These are phyloP conservation scores for Termitomyces titanicus DNA, from an alignment of 768 basidiomycete species.

Conservation along the genomic window DNA sequence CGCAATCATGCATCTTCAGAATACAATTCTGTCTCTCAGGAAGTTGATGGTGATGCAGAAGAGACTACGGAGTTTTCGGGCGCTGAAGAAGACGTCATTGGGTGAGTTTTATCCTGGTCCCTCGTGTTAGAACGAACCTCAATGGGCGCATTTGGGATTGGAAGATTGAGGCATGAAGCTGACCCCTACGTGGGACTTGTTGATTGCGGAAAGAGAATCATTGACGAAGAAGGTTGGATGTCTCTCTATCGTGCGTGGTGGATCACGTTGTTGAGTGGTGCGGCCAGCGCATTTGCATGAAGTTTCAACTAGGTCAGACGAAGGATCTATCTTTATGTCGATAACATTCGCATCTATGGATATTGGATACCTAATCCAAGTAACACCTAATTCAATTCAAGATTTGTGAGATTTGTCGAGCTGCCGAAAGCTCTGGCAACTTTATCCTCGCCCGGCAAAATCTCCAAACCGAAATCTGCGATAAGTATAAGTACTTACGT, in stretches of 20 bases:
- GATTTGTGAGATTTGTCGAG: too few relatives aligned
- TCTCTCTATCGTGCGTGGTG: constrained; percentile 85
- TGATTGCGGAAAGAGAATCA: constrained; percentile 73
- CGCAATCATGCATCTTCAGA: constrained; percentile 77
- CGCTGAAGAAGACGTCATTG: constrained; percentile 80
- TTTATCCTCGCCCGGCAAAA: too few relatives aligned
- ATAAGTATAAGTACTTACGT: too few relatives aligned
- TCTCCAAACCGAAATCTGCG: too few relatives aligned
- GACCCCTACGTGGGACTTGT: constrained; percentile 75
- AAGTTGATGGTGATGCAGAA: constrained; percentile 64
- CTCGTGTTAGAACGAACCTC: background rate
- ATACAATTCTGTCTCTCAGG: constrained; percentile 71
- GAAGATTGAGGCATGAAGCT: constrained; percentile 67
- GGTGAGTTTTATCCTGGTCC: constrained; percentile 39
- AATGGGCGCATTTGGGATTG: constrained; percentile 4
- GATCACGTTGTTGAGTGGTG: constrained; percentile 66
- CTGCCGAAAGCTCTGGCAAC: too few relatives aligned
- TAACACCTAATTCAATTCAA: background rate
- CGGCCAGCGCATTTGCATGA: constrained; percentile 53
- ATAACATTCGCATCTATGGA: constrained; percentile 1
- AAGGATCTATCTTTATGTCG: background rate
- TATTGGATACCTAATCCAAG: background rate
- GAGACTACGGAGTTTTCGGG: constrained; percentile 62
- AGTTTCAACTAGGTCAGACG: background rate
- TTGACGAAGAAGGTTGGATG: constrained; percentile 73